Percentiles rank a stretch among this genome's conserved stretches.
Conservation (phyloP, 345 rosid species). For the Rhizophora mangle region DNA sequence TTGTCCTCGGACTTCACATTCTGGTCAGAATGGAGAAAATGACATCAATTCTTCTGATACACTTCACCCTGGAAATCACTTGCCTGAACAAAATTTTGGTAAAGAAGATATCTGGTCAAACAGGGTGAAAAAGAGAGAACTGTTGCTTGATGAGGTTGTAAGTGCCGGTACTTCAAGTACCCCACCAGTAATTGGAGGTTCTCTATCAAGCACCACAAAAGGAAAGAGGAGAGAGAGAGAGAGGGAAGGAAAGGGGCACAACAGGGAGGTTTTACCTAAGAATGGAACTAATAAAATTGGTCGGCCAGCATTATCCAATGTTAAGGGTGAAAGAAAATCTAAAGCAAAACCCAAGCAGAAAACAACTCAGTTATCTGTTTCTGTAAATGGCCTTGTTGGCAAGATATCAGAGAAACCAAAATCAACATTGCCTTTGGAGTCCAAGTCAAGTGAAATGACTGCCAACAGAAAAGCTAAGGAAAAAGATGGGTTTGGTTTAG, state of each 20-base stretch:
- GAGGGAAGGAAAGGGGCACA: conserved; percentile 87
- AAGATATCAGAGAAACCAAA: conserved; percentile 62
- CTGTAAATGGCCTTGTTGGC: conserved; percentile 68
- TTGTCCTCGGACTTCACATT: conserved; percentile 42
- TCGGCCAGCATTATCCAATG: conserved; percentile 63
- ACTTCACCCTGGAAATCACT: conserved; percentile 41
- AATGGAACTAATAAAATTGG: conserved; percentile 71
- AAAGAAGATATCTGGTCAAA: conserved; percentile 70
- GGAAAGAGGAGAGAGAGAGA: conserved; percentile 98
- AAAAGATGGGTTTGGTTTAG: conserved; percentile 54
- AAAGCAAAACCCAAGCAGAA: conserved; percentile 94
- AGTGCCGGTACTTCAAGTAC: conserved; percentile 32
- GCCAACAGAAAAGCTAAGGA: conserved; percentile 48
- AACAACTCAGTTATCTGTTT: conserved; percentile 66
- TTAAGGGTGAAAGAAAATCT: conserved; percentile 81
- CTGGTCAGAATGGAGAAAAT: conserved; percentile 48
- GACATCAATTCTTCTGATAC: conserved; percentile 45
- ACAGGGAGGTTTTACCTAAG: conserved; percentile 60
- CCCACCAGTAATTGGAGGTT: conserved; percentile 49
- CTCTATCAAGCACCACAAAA: conserved; percentile 71
- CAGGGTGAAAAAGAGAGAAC: conserved; percentile 82
- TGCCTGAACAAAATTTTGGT: conserved; percentile 42
- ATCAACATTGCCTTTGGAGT: conserved; percentile 35
- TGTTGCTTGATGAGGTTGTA: conserved; percentile 83
- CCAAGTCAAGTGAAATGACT: conserved; percentile 45